Evolutionary conservation across 139 green algal species (phyloP), one percentile per base, ranked within the genome.

Genomic region (Microglena sp.): DNA sequence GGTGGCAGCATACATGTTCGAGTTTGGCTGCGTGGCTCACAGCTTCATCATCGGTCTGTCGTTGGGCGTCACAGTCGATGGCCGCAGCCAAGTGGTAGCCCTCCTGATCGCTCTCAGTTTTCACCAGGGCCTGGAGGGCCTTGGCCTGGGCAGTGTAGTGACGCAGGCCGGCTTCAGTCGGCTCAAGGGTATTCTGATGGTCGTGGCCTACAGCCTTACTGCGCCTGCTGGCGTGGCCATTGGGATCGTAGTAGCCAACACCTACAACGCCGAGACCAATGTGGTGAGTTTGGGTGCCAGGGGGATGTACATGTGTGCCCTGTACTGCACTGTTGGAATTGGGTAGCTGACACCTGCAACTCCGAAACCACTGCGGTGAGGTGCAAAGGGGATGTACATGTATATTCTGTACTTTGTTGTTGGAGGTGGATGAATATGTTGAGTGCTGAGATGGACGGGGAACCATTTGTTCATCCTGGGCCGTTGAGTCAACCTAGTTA

Each of bases 181-280:
- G 0, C 2, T 27, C 5, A 61, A 70, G 28, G 45, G 55, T 1
- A 24, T 56, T 0, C 5, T 43, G 15, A 79, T 89, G 72, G 75
- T 75, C 18, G 2, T 69, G 0, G 45, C 67, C 1, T 91, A 86
- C 36, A 27, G 56, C 4, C 26, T 85, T 33, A 83, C 76, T 43
- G 89, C 84, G 21, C 82, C 84, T 0, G 34, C 74, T 1, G 85
- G 84, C 26, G 77, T 89, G 1, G 81, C 70, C 0, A 80, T 90
- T 11, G 83, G 78, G 71, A 53, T 3, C 54, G 4, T 2, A 32
- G 27, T 56, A 28, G 45, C 40, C 3, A 31, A 32, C 22, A 18
- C 6, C 6, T 5, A 28, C 5, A 7, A 56, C n/a, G 35, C 5
- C 15, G 29, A 4, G 4, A 21, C 26, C 27, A 27, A 36, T 55